Conservation (phyloP, 177 flowering plant genomes). For the Vitis hybrid region DNA sequence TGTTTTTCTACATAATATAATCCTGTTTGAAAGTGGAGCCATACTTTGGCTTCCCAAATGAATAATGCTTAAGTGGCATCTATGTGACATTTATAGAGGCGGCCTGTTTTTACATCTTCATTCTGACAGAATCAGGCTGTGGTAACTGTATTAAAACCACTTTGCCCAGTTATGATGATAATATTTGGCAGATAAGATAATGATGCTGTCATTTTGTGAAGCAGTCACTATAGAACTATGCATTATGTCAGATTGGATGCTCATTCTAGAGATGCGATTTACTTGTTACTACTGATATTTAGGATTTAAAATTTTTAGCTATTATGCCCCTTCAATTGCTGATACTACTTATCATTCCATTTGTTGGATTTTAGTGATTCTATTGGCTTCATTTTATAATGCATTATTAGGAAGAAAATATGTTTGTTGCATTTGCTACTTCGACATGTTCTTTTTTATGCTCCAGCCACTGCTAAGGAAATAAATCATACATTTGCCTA, state of each 20-base stretch:
- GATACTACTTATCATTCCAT: no score
- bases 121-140: neutral
- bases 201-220: neutral
- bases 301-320: neutral
- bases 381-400: no score
- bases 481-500: neutral
- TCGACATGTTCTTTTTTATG: neutral
- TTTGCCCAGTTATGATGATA: neutral
- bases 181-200: neutral
- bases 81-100: neutral
- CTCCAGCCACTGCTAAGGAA: neutral
- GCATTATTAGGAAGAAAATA: no score
- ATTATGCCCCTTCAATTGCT: neutral
- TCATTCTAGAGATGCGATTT: neutral
- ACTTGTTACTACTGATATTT: neutral
- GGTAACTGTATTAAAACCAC: neutral
- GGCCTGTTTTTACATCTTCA: neutral
- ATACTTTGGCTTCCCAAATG: neutral
- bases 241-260: neutral
- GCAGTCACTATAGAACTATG: neutral
- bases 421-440: no score
- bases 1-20: neutral
- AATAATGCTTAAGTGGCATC: neutral
- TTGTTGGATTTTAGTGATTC: neutral
- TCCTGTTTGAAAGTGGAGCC: neutral